These are phyloP conservation scores for Quillaja saponaria DNA, from an alignment of 306 rosid species.

Conservation along the genomic window DNA sequence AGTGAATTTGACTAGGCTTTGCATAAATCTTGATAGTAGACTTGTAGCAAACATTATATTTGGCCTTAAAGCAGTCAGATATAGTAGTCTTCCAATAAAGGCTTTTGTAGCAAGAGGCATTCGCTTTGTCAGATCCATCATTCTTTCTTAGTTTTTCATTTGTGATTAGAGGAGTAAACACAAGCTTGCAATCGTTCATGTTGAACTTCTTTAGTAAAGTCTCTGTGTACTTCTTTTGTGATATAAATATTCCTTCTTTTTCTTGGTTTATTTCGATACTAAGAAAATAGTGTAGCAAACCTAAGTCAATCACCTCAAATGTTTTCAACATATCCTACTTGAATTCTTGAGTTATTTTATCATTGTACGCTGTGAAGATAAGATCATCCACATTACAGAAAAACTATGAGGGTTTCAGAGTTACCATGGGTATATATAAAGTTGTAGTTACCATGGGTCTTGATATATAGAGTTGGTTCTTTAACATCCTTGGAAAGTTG, in stretches of 20 bases:
- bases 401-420: background rate
- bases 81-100: background rate
- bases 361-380: background rate
- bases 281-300: too few species aligned
- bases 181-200: background rate
- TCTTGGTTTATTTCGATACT: background rate
- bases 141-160: background rate
- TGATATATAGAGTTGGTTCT: background rate
- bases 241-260: background rate
- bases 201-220: background rate
- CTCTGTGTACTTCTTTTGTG: background rate
- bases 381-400: slow-evolving; percentile 1
- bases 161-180: background rate
- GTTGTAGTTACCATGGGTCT: background rate
- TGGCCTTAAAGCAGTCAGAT: background rate
- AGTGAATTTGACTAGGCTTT: slow-evolving; percentile 9
- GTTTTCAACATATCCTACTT: too few species aligned
- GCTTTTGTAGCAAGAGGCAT: background rate
- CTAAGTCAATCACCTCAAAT: too few species aligned
- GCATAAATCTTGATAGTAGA: background rate
- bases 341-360: background rate
- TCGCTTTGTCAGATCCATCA: background rate
- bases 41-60: background rate
- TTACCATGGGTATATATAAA: background rate
- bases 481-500: too few species aligned